Conservation (phyloP, 2,329 filamentous ascomycete genomes). For the Eutypella sp. region DNA sequence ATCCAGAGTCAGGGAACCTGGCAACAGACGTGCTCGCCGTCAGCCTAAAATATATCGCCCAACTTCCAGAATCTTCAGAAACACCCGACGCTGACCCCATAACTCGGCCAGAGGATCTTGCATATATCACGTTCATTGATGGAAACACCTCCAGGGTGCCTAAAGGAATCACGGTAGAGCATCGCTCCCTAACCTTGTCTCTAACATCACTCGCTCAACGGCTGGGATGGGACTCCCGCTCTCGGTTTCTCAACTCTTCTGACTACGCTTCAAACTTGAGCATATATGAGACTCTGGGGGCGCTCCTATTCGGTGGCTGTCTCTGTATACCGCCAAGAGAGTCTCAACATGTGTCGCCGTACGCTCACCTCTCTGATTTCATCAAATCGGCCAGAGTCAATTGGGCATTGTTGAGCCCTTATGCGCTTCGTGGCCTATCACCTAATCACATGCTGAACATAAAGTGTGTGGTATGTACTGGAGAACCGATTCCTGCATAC, state of each 20-base stretch:
- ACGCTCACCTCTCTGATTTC: background rate
- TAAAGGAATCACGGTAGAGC: slow-evolving; percentile 6
- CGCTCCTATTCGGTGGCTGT: slow-evolving; percentile 8
- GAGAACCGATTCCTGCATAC: background rate
- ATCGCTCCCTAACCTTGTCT: slow-evolving; percentile 3
- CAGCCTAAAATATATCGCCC: background rate
- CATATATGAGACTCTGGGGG: slow-evolving; percentile 6
- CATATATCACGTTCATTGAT: slow-evolving; percentile 5
- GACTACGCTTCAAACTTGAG: slow-evolving; percentile 3
- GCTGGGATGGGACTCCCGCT: slow-evolving; percentile 1
- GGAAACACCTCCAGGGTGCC: background rate
- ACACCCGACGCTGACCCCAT: background rate
- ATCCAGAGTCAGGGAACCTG: background rate
- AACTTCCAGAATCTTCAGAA: background rate
- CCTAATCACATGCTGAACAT: background rate
- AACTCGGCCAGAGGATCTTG: slow-evolving; percentile 1
- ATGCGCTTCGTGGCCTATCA: background rate
- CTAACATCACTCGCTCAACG: background rate
- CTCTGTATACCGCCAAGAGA: slow-evolving; percentile 3
- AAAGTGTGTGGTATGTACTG: background rate
- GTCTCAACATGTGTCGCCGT: background rate
- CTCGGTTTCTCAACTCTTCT: slow-evolving; percentile 7
- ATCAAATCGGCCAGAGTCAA: background rate
- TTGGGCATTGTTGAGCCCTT: background rate
- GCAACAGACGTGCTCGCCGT: background rate